Base-by-base conservation (phyloP, 139 green algal genomes). In the Chlamydomonas sp. region DNA sequence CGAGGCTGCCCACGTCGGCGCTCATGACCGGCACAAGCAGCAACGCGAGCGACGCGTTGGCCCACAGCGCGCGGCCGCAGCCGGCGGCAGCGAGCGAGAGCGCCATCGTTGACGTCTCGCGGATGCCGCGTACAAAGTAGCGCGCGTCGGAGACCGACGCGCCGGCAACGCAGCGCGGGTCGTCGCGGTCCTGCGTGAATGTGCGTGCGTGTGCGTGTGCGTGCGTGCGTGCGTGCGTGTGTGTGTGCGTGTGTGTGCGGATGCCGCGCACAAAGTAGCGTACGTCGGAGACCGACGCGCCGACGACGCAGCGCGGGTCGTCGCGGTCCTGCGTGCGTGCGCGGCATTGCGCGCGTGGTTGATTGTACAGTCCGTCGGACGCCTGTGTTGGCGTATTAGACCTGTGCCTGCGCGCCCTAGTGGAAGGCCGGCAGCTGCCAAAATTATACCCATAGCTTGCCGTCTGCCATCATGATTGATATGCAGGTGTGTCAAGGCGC, bases 251-350 rank as follows among this genome's bases (percentile, higher is more conserved):
- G n/a, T n/a, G n/a, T n/a, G n/a, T n/a, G n/a, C 72, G 65, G 5
- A 78, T 4, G 30, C 65, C 65, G 2, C 77, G 75, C 28, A 87
- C 29, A 57, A 81, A 84, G 72, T 84, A 82, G 31, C 81, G 77
- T 24, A 48, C 71, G 47, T 82, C 76, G 6, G 43, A 29, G 35
- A 78, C 22, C 3, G 36, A 39, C 13, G n/a, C 61, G n/a, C 76
- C 76, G 22, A 65, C 65, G 26, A 69, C 64, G 34, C 71, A 76
- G 6, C 71, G n/a, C n/a, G n/a, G n/a, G n/a, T n/a, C n/a, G n/a
- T n/a, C n/a, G n/a, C n/a, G n/a, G n/a, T n/a, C n/a, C n/a, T n/a
- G n/a, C n/a, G n/a, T n/a, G n/a, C n/a, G n/a, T n/a, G n/a, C n/a
- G n/a, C n/a, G n/a, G n/a, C n/a, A n/a, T n/a, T n/a, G n/a, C n/a